These are phyloP conservation scores for Onygenales sp. DNA, from an alignment of 2,329 filamentous ascomycete species.

Conservation along the genomic window DNA sequence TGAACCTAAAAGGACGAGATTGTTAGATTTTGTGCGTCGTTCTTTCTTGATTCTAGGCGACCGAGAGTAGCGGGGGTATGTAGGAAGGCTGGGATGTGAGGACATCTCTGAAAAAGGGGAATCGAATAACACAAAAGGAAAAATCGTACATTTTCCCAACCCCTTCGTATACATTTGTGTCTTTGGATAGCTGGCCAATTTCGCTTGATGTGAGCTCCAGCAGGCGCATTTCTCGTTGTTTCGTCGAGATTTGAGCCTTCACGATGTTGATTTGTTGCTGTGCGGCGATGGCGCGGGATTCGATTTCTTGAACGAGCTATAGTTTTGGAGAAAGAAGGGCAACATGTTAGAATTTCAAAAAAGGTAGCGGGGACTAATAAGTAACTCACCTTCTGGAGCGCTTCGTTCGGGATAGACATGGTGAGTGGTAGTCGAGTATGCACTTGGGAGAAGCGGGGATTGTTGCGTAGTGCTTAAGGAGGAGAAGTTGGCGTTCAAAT, in stretches of 20 bases:
- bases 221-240: conserved; percentile 82
- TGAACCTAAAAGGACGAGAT: conserved; percentile 59
- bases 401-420: conserved; percentile 93
- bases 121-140: background rate
- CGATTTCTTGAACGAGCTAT: conserved; percentile 86
- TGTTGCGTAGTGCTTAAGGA: background rate
- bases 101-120: background rate
- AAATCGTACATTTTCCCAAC: conserved; percentile 83
- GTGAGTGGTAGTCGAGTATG: conserved; percentile 15
- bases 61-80: background rate
- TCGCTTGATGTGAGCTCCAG: conserved; percentile 80
- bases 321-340: background rate
- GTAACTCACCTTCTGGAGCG: conserved; percentile 70
- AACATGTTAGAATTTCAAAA: background rate
- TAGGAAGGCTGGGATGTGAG: background rate
- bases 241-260: conserved; percentile 70
- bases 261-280: conserved; percentile 88
- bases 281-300: conserved; percentile 75
- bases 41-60: background rate
- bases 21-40: background rate
- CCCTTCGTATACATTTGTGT: conserved; percentile 82
- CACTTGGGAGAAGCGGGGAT: background rate
- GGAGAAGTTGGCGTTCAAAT: background rate
- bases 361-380: background rate
- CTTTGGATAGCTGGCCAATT: conserved; percentile 61